phyloP scores from a whole-genome alignment of 768 basidiomycete species.

The Nidularia sp. region DNA sequence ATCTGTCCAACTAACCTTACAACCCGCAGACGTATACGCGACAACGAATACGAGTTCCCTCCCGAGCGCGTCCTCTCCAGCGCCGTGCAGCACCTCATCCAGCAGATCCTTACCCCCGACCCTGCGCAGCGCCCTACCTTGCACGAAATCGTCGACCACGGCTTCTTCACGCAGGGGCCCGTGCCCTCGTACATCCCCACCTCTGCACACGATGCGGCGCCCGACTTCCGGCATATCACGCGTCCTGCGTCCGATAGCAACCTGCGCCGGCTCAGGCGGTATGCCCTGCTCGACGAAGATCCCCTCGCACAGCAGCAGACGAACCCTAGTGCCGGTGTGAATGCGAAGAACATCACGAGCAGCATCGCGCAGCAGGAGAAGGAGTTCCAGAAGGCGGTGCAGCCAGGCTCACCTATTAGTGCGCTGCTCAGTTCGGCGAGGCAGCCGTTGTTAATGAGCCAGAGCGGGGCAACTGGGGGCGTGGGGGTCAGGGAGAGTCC shows the following conservation, averaged over 20 bases:
- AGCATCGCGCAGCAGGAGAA: conserved; percentile 85
- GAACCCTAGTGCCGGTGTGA: conserved; percentile 3
- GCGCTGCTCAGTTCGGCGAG: conserved; percentile 85
- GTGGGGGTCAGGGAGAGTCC: conserved; percentile 14
- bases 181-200: conserved; percentile 80
- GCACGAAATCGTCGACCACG: conserved; percentile 78
- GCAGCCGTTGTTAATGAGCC: conserved; percentile 78
- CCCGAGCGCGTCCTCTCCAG: conserved; percentile 64
- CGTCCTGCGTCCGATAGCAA: conserved; percentile 62
- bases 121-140: conserved; percentile 81
- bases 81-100: conserved; percentile 75
- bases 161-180: conserved; percentile 78
- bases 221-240: conserved; percentile 71
- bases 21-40: conserved; percentile 72
- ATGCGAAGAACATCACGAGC: conserved; percentile 42
- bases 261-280: conserved; percentile 61
- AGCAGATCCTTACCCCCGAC: conserved; percentile 80
- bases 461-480: conserved; percentile 21
- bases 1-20: conserved; percentile 3
- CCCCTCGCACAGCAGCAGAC: conserved; percentile 21
- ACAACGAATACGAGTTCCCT: conserved; percentile 93
- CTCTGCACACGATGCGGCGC: conserved; percentile 70
- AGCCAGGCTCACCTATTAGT: conserved; percentile 92
- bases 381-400: conserved; percentile 95
- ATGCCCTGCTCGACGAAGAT: conserved; percentile 63